A percentile compares a stretch with the other conserved stretches of the same genome.
Evolutionary conservation across 805 yeast genomes (phyloP).

Genomic region (Metschnikowia vanudenii): DNA sequence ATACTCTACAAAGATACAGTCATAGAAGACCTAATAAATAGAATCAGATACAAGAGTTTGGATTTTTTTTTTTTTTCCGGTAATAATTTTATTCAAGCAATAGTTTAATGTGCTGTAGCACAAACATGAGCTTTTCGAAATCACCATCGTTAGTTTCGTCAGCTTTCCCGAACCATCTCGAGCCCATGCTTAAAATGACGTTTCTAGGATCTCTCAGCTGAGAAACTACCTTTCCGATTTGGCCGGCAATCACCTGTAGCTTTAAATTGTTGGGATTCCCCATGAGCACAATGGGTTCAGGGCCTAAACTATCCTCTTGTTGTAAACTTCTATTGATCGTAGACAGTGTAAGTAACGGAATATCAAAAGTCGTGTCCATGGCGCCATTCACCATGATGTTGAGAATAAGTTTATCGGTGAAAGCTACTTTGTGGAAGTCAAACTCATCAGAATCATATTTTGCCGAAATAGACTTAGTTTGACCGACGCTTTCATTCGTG

Average conservation of each 20-base stretch:
- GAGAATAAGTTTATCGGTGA: conserved; percentile 39
- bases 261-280: conserved; percentile 50
- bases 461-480: not conserved
- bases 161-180: conserved; percentile 45
- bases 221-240: conserved; percentile 44
- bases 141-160: conserved; percentile 31
- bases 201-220: conserved; percentile 34
- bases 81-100: conserved; percentile 1
- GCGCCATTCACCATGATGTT: conserved; percentile 43
- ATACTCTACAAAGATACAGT: not conserved
- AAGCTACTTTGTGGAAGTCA: conserved; percentile 29
- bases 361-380: conserved; percentile 51
- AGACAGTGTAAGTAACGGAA: conserved; percentile 26
- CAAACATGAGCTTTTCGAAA: conserved; percentile 46
- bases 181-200: conserved; percentile 45
- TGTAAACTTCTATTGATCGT: conserved; percentile 16
- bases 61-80: not conserved
- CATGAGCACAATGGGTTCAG: conserved; percentile 45
- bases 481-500: not conserved
- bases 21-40: not conserved
- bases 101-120: conserved; percentile 30
- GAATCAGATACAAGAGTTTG: not conserved
- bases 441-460: conserved; percentile 7
- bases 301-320: conserved; percentile 26
- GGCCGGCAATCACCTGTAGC: conserved; percentile 48